Percentiles rank a stretch among this genome's conserved stretches.
These are phyloP conservation scores for Tephrocybe sp. DNA, from an alignment of 768 basidiomycete genomes.

Conservation along the genomic window DNA sequence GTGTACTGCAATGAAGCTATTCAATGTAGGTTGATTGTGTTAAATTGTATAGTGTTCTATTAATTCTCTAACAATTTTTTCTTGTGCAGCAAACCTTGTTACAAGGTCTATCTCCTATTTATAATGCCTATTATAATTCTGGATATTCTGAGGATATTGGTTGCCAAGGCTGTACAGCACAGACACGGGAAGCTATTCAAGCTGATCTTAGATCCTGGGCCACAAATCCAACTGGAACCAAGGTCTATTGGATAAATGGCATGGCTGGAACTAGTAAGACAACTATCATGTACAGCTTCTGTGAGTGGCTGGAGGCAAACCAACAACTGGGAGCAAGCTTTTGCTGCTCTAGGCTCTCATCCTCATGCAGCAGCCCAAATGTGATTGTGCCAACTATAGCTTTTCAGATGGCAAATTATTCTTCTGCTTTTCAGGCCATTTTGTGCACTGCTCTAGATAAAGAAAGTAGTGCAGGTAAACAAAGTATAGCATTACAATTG, in stretches of 20 bases:
- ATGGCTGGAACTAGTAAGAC: conserved; percentile 22
- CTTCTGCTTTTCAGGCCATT: conserved; percentile 5
- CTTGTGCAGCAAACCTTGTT: neutral
- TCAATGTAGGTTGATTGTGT: neutral
- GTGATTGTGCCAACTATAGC: conserved; percentile 19
- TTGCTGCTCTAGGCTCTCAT: conserved; percentile 20
- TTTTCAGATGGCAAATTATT: conserved; percentile 11
- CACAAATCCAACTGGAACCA: conserved; percentile 2
- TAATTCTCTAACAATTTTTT: neutral
- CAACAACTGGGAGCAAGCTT: conserved; percentile 20
- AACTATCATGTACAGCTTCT: conserved; percentile 13
- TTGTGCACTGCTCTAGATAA: conserved; percentile 5
- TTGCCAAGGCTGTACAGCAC: neutral
- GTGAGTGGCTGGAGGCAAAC: neutral
- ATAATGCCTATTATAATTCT: neutral
- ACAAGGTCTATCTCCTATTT: neutral
- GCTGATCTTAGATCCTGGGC: neutral
- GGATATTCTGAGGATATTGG: neutral
- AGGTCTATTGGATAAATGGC: conserved; percentile 19
- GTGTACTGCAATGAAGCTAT: neutral
- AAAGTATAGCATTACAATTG: conserved; percentile 10
- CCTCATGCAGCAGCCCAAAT: conserved; percentile 8
- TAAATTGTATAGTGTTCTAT: neutral
- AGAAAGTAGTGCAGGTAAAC: conserved; percentile 12
- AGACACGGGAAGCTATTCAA: neutral